Evolutionary conservation across 352 stramenopile species (phyloP), one percentile per base, ranked within the genome.

Genomic region (Phytophthora meadii): DNA sequence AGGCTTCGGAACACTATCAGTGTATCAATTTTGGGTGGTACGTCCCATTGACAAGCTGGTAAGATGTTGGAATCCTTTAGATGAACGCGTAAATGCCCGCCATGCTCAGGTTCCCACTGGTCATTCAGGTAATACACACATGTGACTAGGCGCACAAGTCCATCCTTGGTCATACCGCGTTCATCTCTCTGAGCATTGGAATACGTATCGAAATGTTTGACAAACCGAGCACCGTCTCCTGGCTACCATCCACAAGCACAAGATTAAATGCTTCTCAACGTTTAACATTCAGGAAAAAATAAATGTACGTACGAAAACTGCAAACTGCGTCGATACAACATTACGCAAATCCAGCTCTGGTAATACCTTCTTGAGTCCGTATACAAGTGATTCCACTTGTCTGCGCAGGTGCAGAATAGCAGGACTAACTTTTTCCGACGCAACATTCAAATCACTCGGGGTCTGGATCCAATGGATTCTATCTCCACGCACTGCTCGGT

Each of bases 1-100:
- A 93, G 81, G 22, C 90, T 97, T 41, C 90, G 85, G 71, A 99
- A 98, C 24, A 98, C 61, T 3, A 98, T 64, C 6, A 98, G 71
- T 30, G 91, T 89, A 73, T 98, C 92, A 8, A 95, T 73, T 55
- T 78, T 69, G 2, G 95, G 94, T 27, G 79, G 52, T 8, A 98
- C 58, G 70, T 98, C 94, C 68, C 75, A 92, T 6, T 72, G 55
- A 32, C 27, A 57, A 24, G 40, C 30, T 34, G 62, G 52, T 48
- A 70, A 61, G 5, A 60, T 36, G 44, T 32, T 27, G 0, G 49
- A 60, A 3, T 49, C 52, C 45, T 77, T 74, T 11, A 86, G 60
- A 57, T 91, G 89, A 32, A 96, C 64, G 6, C 90, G 82, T 44
- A 96, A 74, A 8, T 87, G 72, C 12, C 89, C 89, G 34, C 75